Evolutionary conservation across 495 filamentous ascomycete species (phyloP).

Genomic region (Cercophora sp.): DNA sequence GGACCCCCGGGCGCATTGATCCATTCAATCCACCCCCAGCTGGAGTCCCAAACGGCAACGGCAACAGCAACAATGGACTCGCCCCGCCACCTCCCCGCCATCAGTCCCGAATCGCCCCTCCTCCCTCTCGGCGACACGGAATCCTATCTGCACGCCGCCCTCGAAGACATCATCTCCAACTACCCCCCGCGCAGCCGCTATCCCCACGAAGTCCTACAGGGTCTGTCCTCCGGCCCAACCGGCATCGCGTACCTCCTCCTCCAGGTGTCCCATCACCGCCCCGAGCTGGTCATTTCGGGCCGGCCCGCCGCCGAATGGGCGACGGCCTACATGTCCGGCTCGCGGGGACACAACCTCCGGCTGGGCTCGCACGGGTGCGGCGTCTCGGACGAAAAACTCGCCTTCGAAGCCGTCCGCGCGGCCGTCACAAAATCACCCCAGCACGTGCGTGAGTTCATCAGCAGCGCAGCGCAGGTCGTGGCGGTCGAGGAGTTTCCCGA

Average conservation of each 20-base stretch:
- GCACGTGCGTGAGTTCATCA: slow-evolving; percentile 42
- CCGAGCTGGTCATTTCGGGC: slow-evolving; percentile 42
- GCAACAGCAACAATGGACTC: not conserved
- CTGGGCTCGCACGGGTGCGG: slow-evolving; percentile 44
- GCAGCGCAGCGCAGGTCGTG: slow-evolving; percentile 34
- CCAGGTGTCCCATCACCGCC: slow-evolving; percentile 42
- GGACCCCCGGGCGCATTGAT: not conserved
- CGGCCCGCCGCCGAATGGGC: slow-evolving; percentile 45
- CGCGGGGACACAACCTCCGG: slow-evolving; percentile 31
- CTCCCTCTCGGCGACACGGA: slow-evolving; percentile 15
- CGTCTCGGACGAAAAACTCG: slow-evolving; percentile 52
- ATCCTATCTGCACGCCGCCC: slow-evolving; percentile 18
- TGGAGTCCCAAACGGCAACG: not conserved
- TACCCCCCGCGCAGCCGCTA: slow-evolving; percentile 28
- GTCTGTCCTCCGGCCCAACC: slow-evolving; percentile 57
- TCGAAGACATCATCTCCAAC: slow-evolving; percentile 32
- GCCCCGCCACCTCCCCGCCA: not conserved
- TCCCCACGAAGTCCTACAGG: slow-evolving; percentile 30
- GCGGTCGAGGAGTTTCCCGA: slow-evolving; percentile 29
- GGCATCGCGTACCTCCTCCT: slow-evolving; percentile 58
- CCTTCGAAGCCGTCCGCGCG: slow-evolving; percentile 48
- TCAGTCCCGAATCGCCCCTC: not conserved
- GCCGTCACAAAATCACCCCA: slow-evolving; percentile 40
- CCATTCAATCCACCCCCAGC: not conserved
- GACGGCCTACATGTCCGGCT: slow-evolving; percentile 43